A percentile compares a stretch with the other conserved stretches of the same genome.
These are phyloP conservation scores for Cladorrhinum sp. DNA, from an alignment of 2,329 filamentous ascomycete species.

Conservation along the genomic window DNA sequence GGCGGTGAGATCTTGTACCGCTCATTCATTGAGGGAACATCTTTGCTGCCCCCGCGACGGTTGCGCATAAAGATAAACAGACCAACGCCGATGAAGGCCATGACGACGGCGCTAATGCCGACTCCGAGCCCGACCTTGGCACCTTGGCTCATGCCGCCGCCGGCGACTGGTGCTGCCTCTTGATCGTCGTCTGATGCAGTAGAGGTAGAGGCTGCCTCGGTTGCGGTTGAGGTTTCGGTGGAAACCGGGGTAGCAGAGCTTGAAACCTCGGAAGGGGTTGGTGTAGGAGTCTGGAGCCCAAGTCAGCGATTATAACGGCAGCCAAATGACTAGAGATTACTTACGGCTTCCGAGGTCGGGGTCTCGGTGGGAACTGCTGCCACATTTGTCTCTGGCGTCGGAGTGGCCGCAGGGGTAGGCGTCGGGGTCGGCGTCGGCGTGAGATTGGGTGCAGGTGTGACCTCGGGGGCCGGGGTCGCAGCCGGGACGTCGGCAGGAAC, in stretches of 20 bases:
- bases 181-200: background rate
- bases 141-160: constrained; percentile 36
- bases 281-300: constrained; percentile 10
- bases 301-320: background rate
- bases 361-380: background rate
- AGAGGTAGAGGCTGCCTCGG: constrained; percentile 11
- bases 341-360: background rate
- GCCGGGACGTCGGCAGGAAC: background rate
- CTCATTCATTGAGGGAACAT: constrained; percentile 24
- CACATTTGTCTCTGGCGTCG: background rate
- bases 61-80: constrained; percentile 40
- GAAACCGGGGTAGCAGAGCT: constrained; percentile 5
- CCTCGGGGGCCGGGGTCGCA: constrained; percentile 6
- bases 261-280: background rate
- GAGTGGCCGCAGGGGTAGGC: background rate
- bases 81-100: constrained; percentile 39
- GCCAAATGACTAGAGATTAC: background rate
- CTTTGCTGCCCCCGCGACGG: constrained; percentile 19
- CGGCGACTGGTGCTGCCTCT: background rate
- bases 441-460: background rate
- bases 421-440: constrained; percentile 10
- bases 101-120: constrained; percentile 41
- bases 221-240: background rate
- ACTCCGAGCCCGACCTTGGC: constrained; percentile 51
- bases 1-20: constrained; percentile 50